These are phyloP conservation scores for Xylariaceae sp. DNA, from an alignment of 2,329 filamentous ascomycete species.

Conservation along the genomic window DNA sequence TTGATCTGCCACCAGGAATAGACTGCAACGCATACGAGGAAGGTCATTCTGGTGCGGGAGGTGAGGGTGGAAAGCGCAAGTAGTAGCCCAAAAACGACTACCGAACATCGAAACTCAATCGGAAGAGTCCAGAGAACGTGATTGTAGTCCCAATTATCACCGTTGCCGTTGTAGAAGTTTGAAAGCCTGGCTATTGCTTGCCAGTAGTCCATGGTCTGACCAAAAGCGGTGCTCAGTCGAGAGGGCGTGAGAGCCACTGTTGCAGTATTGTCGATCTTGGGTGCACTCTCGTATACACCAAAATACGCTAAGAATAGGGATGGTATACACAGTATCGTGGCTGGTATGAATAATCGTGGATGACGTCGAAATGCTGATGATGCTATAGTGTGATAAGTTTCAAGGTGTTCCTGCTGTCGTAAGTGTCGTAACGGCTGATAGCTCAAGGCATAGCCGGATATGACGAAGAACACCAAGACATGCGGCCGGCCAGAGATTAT, in stretches of 20 bases:
- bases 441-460: constrained; percentile 37
- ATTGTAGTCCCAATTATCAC: constrained; percentile 22
- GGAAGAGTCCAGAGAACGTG: constrained; percentile 33
- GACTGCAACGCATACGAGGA: constrained; percentile 12
- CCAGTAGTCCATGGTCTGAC: constrained; percentile 16
- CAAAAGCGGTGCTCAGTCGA: constrained; percentile 10
- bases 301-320: constrained; percentile 13
- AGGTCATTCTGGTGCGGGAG: constrained; percentile 14
- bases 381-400: constrained; percentile 18
- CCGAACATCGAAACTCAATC: constrained; percentile 31
- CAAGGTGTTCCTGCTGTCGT: constrained; percentile 13
- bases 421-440: constrained; percentile 30
- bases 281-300: constrained; percentile 11
- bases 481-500: constrained; percentile 31
- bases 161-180: constrained; percentile 14
- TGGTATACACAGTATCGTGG: constrained; percentile 15
- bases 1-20: constrained; percentile 23
- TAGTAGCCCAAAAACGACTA: constrained; percentile 30
- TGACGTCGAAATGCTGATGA: constrained; percentile 25
- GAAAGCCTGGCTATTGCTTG: constrained; percentile 6
- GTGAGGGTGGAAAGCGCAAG: constrained; percentile 25
- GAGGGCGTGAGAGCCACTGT: constrained; percentile 14
- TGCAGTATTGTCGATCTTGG: constrained; percentile 17
- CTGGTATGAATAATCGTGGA: constrained; percentile 23
- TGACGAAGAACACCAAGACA: constrained; percentile 38